Evolutionary conservation across 495 filamentous ascomycete genomes (phyloP), one percentile per base, ranked within the genome.

Genomic region (Viridothelium virens): DNA sequence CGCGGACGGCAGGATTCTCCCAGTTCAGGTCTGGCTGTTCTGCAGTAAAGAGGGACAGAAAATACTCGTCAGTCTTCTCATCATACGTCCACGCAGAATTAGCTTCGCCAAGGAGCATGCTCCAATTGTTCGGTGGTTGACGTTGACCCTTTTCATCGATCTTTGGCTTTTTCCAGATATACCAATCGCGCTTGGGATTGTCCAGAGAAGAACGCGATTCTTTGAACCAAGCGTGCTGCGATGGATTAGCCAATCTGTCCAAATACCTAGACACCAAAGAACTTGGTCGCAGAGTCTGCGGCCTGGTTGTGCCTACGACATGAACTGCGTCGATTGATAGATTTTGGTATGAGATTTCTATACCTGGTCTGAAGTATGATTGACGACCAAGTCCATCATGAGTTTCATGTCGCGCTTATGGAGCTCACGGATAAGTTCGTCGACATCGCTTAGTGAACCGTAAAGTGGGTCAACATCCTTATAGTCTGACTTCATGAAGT

Each of bases 41-140:
- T 2, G 75, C 71, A 0, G 77, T 77, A 67, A 81, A 84, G 36
- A 85, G 76, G 63, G 81, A 77, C 39, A 85, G 75, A 66, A 81
- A 85, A 68, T 84, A 85, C 67, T 84, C 80, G 46, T 80, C 73
- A 0, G 80, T 82, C 10, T 64, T 61, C 65, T 82, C 79, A 62
- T 84, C 81, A 77, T 77, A 85, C 37, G 77, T 78, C 82, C 83
- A 85, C 0, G 80, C 82, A 62, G 77, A 80, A 41, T 81, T 81
- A 14, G 70, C 73, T 65, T 77, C 75, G 11, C 81, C 83, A 38
- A 86, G 83, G 34, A 80, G 77, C 65, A 76, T 74, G 37, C 79
- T 77, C 82, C 83, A 87, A 71, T 87, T 87, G 64, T 84, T 87
- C 0, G 84, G 84, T 0, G 84, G 84, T n/a, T 73, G 71, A 4